Evolutionary conservation across 2,329 filamentous ascomycete genomes (phyloP).

Genomic region (Sporothrix pallida): DNA sequence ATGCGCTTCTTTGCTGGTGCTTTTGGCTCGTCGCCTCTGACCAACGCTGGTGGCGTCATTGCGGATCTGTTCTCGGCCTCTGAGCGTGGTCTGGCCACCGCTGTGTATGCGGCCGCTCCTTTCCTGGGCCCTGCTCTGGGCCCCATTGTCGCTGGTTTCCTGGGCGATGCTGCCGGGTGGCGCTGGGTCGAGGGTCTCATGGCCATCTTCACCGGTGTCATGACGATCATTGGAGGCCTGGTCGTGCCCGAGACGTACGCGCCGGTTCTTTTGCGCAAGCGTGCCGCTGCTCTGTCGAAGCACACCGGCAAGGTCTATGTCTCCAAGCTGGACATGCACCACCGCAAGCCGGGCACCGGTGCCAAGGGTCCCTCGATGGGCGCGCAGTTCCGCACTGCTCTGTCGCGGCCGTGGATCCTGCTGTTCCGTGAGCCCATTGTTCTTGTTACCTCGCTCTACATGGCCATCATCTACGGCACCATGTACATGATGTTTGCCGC

Average conservation of each 20-base stretch:
- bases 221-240: constrained; percentile 61
- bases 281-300: constrained; percentile 58
- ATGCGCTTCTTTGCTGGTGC: constrained; percentile 68
- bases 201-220: constrained; percentile 65
- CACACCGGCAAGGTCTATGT: constrained; percentile 62
- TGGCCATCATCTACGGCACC: constrained; percentile 65
- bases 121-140: constrained; percentile 69
- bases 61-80: constrained; percentile 63
- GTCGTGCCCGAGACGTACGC: constrained; percentile 66
- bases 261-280: constrained; percentile 61
- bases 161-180: constrained; percentile 69
- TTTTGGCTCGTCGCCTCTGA: constrained; percentile 66
- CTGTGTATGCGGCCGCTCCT: constrained; percentile 68
- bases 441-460: constrained; percentile 67
- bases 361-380: constrained; percentile 48
- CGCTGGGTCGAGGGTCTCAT: constrained; percentile 72
- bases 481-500: constrained; percentile 66
- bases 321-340: constrained; percentile 46
- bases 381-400: constrained; percentile 61
- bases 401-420: constrained; percentile 70
- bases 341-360: constrained; percentile 22
- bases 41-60: constrained; percentile 67
- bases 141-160: constrained; percentile 71
- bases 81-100: constrained; percentile 63
- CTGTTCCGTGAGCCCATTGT: constrained; percentile 75